Percentiles rank a stretch among this genome's conserved stretches.
Conservation (phyloP, 495 filamentous ascomycete species). For the Neurospora sp. region DNA sequence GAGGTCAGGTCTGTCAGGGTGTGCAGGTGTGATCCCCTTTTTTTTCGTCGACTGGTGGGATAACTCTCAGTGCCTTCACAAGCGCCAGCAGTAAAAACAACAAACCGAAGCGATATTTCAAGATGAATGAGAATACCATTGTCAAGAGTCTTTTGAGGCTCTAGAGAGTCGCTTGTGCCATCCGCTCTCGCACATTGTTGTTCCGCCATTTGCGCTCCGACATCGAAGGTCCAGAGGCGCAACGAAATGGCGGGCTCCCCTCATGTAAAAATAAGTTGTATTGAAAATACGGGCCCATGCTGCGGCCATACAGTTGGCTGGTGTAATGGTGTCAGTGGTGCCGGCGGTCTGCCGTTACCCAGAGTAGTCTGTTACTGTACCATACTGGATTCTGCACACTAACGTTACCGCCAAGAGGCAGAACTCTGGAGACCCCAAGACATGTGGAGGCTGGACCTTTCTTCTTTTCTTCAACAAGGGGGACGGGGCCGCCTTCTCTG, state of each 20-base stretch:
- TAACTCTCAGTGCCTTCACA: background rate
- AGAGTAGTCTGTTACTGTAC: background rate
- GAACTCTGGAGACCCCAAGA: background rate
- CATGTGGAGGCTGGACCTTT: background rate
- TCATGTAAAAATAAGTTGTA: background rate
- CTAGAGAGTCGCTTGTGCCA: background rate
- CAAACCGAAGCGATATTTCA: background rate
- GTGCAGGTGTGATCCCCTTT: slow-evolving; percentile 15
- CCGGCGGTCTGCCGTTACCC: background rate
- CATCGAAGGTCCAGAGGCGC: background rate
- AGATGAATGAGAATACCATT: background rate
- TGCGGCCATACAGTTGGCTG: background rate
- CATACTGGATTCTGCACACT: background rate
- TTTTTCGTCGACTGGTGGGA: no score
- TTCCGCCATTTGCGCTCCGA: background rate
- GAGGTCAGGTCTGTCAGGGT: background rate
- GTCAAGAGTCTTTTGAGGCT: background rate
- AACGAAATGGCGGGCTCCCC: background rate
- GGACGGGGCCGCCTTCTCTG: background rate
- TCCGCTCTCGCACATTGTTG: background rate
- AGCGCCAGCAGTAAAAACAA: background rate
- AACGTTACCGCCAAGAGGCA: background rate
- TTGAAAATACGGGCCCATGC: background rate
- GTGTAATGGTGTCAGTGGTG: background rate
- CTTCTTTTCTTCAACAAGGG: background rate